phyloP scores from a whole-genome alignment of 2,329 filamentous ascomycete genomes.

The Fusarium scirpi region DNA sequence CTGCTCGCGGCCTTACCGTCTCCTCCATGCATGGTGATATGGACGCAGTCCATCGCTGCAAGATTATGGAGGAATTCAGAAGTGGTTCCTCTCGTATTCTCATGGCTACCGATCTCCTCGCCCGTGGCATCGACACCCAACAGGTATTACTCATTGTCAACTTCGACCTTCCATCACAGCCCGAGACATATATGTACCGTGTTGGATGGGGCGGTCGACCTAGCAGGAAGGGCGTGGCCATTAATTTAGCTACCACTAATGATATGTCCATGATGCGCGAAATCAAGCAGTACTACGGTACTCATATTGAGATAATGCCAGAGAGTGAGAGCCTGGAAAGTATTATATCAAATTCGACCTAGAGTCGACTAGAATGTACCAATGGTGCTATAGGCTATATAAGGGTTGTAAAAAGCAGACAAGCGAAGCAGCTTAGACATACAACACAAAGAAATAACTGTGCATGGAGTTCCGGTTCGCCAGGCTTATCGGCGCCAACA shows the following conservation, averaged over 20 bases:
- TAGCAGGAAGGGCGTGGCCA: conserved; percentile 99
- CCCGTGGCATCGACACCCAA: conserved; percentile 99
- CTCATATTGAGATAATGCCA: conserved; percentile 99
- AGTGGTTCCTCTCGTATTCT: conserved; percentile 98
- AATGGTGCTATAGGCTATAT: not conserved
- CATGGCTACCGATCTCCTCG: conserved; percentile 96
- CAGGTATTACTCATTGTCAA: conserved; percentile 99
- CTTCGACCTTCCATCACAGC: conserved; percentile 98
- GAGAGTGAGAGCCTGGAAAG: conserved; percentile 71
- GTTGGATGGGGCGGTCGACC: conserved; percentile 99
- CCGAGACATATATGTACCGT: conserved; percentile 99
- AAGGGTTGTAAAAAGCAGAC: too few species aligned
- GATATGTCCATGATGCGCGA: conserved; percentile 99
- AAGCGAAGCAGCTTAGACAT: too few species aligned
- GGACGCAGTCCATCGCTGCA: conserved; percentile 96
- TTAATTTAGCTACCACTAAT: conserved; percentile 99
- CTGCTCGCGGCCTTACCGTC: conserved; percentile 97
- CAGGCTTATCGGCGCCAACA: too few species aligned
- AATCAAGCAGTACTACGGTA: conserved; percentile 99
- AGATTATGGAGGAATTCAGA: conserved; percentile 99
- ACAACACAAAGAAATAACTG: too few species aligned
- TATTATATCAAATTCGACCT: not conserved
- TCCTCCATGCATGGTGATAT: conserved; percentile 99
- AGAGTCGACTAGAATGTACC: not conserved
- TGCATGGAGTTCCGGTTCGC: too few species aligned